phyloP scores from a whole-genome alignment of 2,329 filamentous ascomycete genomes.

The Cordyceps fumosorosea region DNA sequence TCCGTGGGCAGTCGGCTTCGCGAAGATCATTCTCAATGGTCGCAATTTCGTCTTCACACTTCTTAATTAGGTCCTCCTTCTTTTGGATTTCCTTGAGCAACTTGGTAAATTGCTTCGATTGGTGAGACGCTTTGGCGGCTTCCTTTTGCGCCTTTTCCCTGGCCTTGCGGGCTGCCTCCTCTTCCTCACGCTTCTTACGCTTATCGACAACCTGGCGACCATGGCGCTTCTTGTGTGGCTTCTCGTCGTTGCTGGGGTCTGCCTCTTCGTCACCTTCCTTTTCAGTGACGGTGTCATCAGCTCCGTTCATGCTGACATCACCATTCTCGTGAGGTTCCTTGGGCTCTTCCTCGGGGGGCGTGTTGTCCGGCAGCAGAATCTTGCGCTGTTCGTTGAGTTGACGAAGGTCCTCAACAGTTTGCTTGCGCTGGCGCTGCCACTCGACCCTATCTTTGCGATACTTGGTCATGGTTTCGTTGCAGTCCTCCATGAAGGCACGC shows the following conservation, averaged over 20 bases:
- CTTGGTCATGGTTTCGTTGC: slow-evolving; percentile 87
- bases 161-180: slow-evolving; percentile 67
- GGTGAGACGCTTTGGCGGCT: slow-evolving; percentile 55
- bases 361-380: slow-evolving; percentile 65
- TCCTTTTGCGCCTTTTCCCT: slow-evolving; percentile 66
- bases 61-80: slow-evolving; percentile 71
- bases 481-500: slow-evolving; percentile 83
- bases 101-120: slow-evolving; percentile 83
- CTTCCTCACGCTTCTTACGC: slow-evolving; percentile 69
- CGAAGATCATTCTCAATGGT: slow-evolving; percentile 86
- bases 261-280: slow-evolving; percentile 48
- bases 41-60: slow-evolving; percentile 79
- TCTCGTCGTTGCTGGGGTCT: slow-evolving; percentile 66
- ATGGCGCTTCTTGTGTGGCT: slow-evolving; percentile 44
- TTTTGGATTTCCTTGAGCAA: slow-evolving; percentile 84
- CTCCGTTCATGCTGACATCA: slow-evolving; percentile 56
- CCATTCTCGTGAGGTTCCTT: slow-evolving; percentile 40
- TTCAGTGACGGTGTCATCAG: slow-evolving; percentile 52
- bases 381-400: slow-evolving; percentile 67
- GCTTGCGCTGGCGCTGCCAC: slow-evolving; percentile 70
- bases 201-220: slow-evolving; percentile 55
- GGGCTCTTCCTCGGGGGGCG: slow-evolving; percentile 51
- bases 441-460: slow-evolving; percentile 96
- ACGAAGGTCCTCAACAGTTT: slow-evolving; percentile 63
- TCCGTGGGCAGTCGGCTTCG: slow-evolving; percentile 88